These are phyloP conservation scores for Angomonas ambiguus DNA, from an alignment of 208 protist genomes.

Conservation along the genomic window DNA sequence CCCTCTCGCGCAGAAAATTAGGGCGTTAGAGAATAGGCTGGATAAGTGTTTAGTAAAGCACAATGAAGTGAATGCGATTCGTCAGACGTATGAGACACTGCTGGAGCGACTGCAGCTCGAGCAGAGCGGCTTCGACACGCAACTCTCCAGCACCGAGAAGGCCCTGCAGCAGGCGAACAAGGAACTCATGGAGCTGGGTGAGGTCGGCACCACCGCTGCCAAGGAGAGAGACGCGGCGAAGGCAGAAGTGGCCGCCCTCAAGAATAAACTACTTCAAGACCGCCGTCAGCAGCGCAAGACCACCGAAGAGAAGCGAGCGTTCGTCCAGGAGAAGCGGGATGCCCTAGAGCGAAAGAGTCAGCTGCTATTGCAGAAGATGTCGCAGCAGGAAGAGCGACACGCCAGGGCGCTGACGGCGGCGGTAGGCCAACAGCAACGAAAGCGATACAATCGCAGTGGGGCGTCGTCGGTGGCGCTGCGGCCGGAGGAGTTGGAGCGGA, in stretches of 20 bases:
- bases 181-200: slow-evolving; percentile 85
- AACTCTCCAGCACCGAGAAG: slow-evolving; percentile 85
- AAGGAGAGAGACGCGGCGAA: slow-evolving; percentile 81
- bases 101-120: slow-evolving; percentile 92
- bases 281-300: slow-evolving; percentile 75
- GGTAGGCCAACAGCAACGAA: slow-evolving; percentile 16
- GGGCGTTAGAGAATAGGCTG: slow-evolving; percentile 92
- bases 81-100: slow-evolving; percentile 94
- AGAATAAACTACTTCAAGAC: slow-evolving; percentile 65
- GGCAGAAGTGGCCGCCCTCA: slow-evolving; percentile 72
- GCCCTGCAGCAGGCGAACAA: slow-evolving; percentile 85
- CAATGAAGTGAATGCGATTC: slow-evolving; percentile 94
- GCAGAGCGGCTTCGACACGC: slow-evolving; percentile 88
- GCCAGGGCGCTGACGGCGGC: slow-evolving; percentile 16
- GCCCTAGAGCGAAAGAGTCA: slow-evolving; percentile 60
- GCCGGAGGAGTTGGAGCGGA: slow-evolving; percentile 66
- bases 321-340: slow-evolving; percentile 75
- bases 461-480: slow-evolving; percentile 20
- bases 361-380: slow-evolving; percentile 51
- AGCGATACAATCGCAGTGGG: slow-evolving; percentile 10
- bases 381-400: slow-evolving; percentile 72
- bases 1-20: slow-evolving; percentile 89
- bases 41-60: slow-evolving; percentile 97
- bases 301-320: slow-evolving; percentile 74
- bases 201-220: slow-evolving; percentile 80